Evolutionary conservation across 75 land plant species (phyloP).

Genomic region (Pinus taeda): DNA sequence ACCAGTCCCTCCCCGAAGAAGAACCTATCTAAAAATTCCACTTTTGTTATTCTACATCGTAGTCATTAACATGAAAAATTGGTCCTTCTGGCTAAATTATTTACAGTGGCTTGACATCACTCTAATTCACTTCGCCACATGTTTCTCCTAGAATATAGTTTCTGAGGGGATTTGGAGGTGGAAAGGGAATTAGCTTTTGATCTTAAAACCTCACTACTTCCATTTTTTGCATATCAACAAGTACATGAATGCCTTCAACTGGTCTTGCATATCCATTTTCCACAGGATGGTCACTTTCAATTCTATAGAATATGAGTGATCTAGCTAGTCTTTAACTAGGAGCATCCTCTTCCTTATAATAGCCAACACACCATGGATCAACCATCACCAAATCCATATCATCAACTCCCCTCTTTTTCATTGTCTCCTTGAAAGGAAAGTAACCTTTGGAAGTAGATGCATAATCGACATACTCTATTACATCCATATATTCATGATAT

Average conservation of each 20-base stretch:
- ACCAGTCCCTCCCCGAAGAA: constrained; percentile 93
- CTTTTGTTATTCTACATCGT: constrained; percentile 89
- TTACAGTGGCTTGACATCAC: constrained; percentile 89
- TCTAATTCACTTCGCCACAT: constrained; percentile 88
- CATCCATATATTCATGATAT: constrained; percentile 99
- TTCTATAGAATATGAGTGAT: constrained; percentile 90
- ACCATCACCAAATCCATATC: constrained; percentile 99
- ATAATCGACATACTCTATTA: constrained; percentile 94
- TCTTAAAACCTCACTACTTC: constrained; percentile 89
- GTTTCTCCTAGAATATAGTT: constrained; percentile 91
- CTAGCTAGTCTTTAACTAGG: constrained; percentile 90
- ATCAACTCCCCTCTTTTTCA: constrained; percentile 93
- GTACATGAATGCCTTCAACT: constrained; percentile 89
- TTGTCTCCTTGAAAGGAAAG: constrained; percentile 85
- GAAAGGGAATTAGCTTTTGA: constrained; percentile 80
- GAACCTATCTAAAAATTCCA: constrained; percentile 98
- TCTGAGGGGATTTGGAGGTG: constrained; percentile 95
- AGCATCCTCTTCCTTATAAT: constrained; percentile 85
- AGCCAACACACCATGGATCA: constrained; percentile 98
- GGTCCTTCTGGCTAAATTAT: constrained; percentile 98
- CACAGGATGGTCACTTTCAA: constrained; percentile 97
- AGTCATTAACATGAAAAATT: constrained; percentile 87
- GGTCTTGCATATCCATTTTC: constrained; percentile 99
- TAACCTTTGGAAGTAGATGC: constrained; percentile 86
- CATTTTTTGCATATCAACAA: constrained; percentile 93